phyloP scores from a whole-genome alignment of 2,329 filamentous ascomycete species.

The Apiospora phragmitis region DNA sequence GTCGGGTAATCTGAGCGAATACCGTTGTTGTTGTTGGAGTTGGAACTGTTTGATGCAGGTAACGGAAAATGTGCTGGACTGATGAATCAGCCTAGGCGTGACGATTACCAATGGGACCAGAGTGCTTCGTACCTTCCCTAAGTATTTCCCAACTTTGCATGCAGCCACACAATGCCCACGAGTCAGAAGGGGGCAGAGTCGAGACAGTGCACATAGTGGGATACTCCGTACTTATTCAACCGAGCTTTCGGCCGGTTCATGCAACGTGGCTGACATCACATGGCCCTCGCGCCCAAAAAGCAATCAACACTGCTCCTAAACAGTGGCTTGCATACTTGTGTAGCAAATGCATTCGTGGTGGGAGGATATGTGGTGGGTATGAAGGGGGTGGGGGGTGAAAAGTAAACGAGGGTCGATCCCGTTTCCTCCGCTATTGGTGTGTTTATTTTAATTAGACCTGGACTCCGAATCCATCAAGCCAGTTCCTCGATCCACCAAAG shows the following conservation, averaged over 20 bases:
- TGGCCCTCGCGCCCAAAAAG: background rate
- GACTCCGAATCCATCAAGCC: background rate
- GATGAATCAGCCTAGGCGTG: background rate
- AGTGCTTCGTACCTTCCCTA: background rate
- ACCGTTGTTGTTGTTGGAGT: too few relatives aligned
- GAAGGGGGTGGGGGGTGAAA: background rate
- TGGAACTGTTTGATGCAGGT: background rate
- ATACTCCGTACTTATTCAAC: background rate
- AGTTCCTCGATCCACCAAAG: background rate
- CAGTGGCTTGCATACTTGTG: constrained; percentile 2
- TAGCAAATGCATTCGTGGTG: background rate
- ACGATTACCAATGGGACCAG: background rate
- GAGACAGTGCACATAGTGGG: background rate
- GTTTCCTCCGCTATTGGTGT: background rate
- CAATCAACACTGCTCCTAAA: background rate
- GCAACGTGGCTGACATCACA: constrained; percentile 3
- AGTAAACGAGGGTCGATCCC: background rate
- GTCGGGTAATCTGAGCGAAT: background rate
- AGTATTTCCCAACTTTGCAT: background rate
- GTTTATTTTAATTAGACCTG: background rate
- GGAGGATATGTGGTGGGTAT: background rate
- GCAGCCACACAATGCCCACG: background rate
- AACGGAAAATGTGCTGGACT: background rate
- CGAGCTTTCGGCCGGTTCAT: constrained; percentile 6
- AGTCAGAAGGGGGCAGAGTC: background rate